Evolutionary conservation across 306 rosid genomes (phyloP), one percentile per base, ranked within the genome.

Genomic region (Lathyrus aphaca): DNA sequence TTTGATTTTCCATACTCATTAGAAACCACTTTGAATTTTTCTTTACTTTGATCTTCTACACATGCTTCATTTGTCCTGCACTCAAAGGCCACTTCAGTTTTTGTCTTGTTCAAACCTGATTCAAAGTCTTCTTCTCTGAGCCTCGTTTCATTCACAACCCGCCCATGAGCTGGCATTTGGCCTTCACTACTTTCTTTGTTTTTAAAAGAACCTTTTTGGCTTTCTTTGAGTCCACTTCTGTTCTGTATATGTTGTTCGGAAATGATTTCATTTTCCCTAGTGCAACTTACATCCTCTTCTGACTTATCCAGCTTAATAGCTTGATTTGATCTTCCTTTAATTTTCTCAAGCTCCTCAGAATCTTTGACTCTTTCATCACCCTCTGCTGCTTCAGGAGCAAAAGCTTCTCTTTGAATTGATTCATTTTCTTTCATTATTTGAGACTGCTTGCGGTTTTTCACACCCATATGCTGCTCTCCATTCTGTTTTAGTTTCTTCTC

Each of bases 101-200:
- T 74, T 81, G 61, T 81, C 59, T 72, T 79, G 74, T 71, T 76
- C 73, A 80, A 80, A 45, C 82, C 77, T 66, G 48, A 71, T 72
- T 73, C 79, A 67, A 78, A 69, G 65, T 75, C 84, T 66, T 65
- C 83, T 67, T 66, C 74, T 62, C 68, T 23, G 16, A 43, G 74
- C 69, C 80, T 59, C 58, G 62, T 83, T 75, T 66, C 86, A 68
- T 57, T 82, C 65, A 78, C 83, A 66, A 64, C 82, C 80, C 35
- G 74, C 77, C 70, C 84, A 60, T 76, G 72, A 57, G 69, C 69
- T 71, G 75, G 50, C 65, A 45, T 56, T 71, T 49, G 71, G 63
- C 57, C 59, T 44, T 77, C 81, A 66, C 74, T 71, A 45, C 64
- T 75, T 65, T 61, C 86, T 72, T 76, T 74, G 37, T 43, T 54